Evolutionary conservation across 139 green algal species (phyloP).

Genomic region (Edaphochlamys debaryana): DNA sequence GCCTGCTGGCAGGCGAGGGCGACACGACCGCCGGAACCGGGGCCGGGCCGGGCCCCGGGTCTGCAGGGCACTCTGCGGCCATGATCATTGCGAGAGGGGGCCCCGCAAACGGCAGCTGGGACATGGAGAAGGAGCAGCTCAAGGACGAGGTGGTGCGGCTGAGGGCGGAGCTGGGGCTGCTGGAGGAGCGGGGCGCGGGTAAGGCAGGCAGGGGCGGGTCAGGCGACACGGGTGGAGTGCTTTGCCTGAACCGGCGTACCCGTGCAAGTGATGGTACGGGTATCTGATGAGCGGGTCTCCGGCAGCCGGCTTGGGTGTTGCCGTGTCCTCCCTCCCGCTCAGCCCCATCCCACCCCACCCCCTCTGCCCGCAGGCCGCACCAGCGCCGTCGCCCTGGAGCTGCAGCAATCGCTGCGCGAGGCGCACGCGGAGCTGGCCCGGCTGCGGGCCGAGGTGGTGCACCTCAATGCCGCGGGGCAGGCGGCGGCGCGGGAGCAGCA

Average conservation of each 20-base stretch:
- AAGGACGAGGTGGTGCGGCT: conserved; percentile 38
- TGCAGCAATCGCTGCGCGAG: conserved; percentile 5
- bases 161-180: conserved; percentile 5
- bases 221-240: neutral
- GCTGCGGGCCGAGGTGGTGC: conserved; percentile 39
- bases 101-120: too few relatives aligned
- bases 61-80: too few relatives aligned
- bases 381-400: conserved; percentile 1
- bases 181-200: conserved; percentile 10
- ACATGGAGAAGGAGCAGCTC: conserved; percentile 29
- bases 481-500: neutral
- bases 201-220: neutral
- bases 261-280: too few relatives aligned
- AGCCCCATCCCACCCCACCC: neutral
- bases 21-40: too few relatives aligned
- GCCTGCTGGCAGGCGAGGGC: conserved; percentile 11
- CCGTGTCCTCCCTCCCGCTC: too few relatives aligned
- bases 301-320: too few relatives aligned
- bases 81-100: too few relatives aligned
- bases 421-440: conserved; percentile 8
- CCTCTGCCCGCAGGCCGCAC: neutral
- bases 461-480: conserved; percentile 7
- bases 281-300: too few relatives aligned
- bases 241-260: too few relatives aligned
- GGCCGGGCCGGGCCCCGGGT: too few relatives aligned